These are phyloP conservation scores for Schwanniomyces etchellsii DNA, from an alignment of 1,139 yeast genomes.

Conservation along the genomic window DNA sequence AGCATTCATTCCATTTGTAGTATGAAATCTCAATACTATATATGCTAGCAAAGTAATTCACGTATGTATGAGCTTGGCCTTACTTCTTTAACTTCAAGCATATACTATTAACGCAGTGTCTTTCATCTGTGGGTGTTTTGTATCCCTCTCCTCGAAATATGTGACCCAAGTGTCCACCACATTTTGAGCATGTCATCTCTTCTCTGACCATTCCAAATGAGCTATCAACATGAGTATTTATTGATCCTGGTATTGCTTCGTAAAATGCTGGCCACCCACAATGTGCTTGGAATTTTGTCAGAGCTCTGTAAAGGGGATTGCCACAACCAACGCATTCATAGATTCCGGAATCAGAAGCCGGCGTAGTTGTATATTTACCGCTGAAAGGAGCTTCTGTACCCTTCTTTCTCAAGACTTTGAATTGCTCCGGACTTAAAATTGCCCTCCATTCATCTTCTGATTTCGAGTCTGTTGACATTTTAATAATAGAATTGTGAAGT, in stretches of 20 bases:
- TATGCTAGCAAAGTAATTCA: conserved; percentile 1
- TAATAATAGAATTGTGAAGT: not conserved
- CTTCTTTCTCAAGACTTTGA: conserved; percentile 67
- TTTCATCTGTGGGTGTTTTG: conserved; percentile 79
- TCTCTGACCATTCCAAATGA: conserved; percentile 73
- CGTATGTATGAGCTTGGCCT: too few species aligned
- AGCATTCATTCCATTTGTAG: conserved; percentile 50
- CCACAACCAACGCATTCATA: conserved; percentile 85
- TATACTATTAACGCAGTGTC: conserved; percentile 92
- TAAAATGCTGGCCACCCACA: conserved; percentile 99
- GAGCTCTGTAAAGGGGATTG: conserved; percentile 70
- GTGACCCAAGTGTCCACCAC: conserved; percentile 95
- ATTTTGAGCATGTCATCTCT: conserved; percentile 82
- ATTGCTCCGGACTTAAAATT: conserved; percentile 68
- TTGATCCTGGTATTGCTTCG: conserved; percentile 79
- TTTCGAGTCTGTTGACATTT: conserved; percentile 19
- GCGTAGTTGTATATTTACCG: conserved; percentile 58
- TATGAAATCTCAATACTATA: conserved; percentile 2
- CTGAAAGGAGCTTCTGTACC: conserved; percentile 83
- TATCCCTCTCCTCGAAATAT: conserved; percentile 94
- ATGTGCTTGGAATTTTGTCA: conserved; percentile 78
- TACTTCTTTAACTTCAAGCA: conserved; percentile 57
- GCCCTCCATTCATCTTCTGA: conserved; percentile 79
- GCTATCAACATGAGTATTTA: conserved; percentile 54
- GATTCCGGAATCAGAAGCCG: conserved; percentile 46